Conservation (phyloP, 805 yeast species). For the Yamadazyma endophytica region DNA sequence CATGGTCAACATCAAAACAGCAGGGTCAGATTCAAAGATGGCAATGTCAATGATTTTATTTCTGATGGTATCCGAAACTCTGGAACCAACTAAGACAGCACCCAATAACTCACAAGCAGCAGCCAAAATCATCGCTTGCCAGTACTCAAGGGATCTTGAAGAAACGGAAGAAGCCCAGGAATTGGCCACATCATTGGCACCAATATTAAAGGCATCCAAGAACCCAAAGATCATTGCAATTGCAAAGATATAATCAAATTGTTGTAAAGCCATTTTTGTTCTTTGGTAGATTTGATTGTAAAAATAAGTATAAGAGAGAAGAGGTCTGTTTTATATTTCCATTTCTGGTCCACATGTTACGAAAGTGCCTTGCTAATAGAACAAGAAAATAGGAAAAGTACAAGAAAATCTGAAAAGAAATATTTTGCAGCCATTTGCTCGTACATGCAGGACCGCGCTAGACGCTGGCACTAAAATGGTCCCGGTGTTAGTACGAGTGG, state of each 20-base stretch:
- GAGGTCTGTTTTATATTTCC: no score
- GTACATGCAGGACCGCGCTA: no score
- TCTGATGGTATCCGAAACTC: conserved; percentile 71
- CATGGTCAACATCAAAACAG: conserved; percentile 73
- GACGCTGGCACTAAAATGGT: no score
- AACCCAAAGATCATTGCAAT: conserved; percentile 67
- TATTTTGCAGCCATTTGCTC: no score
- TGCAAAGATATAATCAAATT: conserved; percentile 69
- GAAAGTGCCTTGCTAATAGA: no score
- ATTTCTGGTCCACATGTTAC: no score
- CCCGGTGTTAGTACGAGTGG: no score
- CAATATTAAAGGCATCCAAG: conserved; percentile 75
- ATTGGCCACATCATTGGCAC: conserved; percentile 80
- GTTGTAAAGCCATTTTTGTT: conserved; percentile 36
- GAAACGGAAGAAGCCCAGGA: conserved; percentile 76
- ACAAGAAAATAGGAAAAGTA: no score
- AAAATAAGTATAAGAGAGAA: no score
- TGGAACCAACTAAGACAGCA: conserved; percentile 67
- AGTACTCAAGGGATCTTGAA: conserved; percentile 61
- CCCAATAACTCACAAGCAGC: conserved; percentile 71
- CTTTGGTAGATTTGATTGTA: no score
- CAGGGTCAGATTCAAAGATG: conserved; percentile 52
- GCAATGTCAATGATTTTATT: conserved; percentile 54
- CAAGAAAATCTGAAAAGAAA: no score
- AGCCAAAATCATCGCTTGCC: conserved; percentile 75